phyloP scores from a whole-genome alignment of 371 early-diverging fungal genomes.

The Parasitella parasitica region DNA sequence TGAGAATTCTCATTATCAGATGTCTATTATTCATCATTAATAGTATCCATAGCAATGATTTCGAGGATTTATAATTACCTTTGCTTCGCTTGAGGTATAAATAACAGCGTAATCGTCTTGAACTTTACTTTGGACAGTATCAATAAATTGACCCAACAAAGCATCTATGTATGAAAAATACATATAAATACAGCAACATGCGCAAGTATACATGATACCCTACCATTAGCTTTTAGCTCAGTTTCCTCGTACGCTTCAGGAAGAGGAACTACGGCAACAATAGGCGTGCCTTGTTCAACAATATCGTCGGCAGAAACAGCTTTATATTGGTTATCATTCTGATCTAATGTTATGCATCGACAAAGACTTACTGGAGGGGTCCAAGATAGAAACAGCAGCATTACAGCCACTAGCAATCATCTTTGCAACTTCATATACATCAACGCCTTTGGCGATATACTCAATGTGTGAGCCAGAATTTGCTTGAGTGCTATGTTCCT shows the following conservation, averaged over 20 bases:
- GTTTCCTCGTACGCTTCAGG: conserved; percentile 23
- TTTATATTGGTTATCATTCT: neutral
- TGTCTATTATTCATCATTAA: neutral
- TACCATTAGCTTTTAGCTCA: conserved; percentile 40
- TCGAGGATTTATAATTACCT: too few relatives aligned
- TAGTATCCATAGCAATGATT: neutral
- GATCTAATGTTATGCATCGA: neutral
- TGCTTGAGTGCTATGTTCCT: conserved; percentile 31
- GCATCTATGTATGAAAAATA: conserved; percentile 14
- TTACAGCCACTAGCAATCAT: conserved; percentile 33
- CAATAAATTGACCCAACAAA: conserved; percentile 29
- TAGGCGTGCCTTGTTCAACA: conserved; percentile 10
- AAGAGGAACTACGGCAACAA: conserved; percentile 34
- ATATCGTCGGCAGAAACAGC: conserved; percentile 26
- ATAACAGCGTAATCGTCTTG: conserved; percentile 42
- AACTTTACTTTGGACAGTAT: conserved; percentile 26
- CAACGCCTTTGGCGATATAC: conserved; percentile 38
- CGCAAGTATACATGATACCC: neutral
- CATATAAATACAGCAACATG: neutral
- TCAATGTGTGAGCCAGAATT: conserved; percentile 32
- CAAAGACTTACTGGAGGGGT: conserved; percentile 28
- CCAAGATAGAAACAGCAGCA: conserved; percentile 28
- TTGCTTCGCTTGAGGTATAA: conserved; percentile 46
- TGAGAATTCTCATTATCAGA: neutral
- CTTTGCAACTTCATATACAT: conserved; percentile 32